These are phyloP conservation scores for Primulina eburnea DNA, from an alignment of 257 asterid genomes.

Conservation along the genomic window DNA sequence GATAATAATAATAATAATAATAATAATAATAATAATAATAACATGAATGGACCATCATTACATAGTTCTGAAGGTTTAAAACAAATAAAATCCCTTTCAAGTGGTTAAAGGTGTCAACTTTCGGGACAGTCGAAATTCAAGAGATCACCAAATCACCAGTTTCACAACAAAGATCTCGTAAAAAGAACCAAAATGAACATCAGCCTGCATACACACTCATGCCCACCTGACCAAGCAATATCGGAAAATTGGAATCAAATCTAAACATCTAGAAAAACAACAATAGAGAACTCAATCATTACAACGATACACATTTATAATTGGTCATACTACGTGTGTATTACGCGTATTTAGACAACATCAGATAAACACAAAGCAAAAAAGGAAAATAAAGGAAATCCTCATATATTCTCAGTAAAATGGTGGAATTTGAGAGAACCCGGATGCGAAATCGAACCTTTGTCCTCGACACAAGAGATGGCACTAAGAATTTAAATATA, in stretches of 20 bases:
- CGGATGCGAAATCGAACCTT: constrained; percentile 29
- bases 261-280: constrained; percentile 13
- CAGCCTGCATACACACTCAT: not conserved
- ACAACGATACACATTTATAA: constrained; percentile 16
- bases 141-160: not conserved
- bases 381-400: not conserved
- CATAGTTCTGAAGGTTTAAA: not conserved
- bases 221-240: constrained; percentile 22
- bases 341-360: constrained; percentile 21
- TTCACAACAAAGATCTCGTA: constrained; percentile 8
- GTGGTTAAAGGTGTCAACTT: not conserved
- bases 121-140: not conserved
- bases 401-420: not conserved
- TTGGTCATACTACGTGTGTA: constrained; percentile 9
- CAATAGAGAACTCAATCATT: constrained; percentile 16
- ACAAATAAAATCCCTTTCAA: constrained; percentile 1
- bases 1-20: no score
- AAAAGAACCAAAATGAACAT: constrained; percentile 2
- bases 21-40: not conserved
- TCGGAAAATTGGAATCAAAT: constrained; percentile 24
- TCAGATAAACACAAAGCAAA: not conserved
- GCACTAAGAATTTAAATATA: constrained; percentile 24
- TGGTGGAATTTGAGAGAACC: constrained; percentile 10
- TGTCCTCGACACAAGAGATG: constrained; percentile 22
- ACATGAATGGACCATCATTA: not conserved